These are phyloP conservation scores for Plasmodium billcollinsi DNA, from an alignment of 169 alveolate genomes.

Conservation along the genomic window DNA sequence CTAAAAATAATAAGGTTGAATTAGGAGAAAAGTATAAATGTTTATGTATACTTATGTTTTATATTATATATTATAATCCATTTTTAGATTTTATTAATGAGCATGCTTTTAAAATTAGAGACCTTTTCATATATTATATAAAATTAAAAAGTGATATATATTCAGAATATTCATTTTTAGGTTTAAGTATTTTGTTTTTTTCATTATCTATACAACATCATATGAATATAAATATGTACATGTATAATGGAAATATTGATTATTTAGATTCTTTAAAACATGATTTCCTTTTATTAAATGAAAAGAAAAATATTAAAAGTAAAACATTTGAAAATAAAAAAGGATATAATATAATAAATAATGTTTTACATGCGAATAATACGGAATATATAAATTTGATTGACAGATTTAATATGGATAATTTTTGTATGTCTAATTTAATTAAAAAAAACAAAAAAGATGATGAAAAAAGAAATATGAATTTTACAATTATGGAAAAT, in stretches of 20 bases:
- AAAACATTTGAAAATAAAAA: too few relatives aligned
- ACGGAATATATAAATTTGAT: not conserved
- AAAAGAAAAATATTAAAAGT: not conserved
- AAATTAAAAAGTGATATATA: constrained; percentile 44
- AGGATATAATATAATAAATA: not conserved
- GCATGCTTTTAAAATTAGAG: constrained; percentile 3
- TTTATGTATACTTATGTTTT: constrained; percentile 57
- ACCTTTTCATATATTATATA: constrained; percentile 15
- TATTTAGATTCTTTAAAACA: not conserved
- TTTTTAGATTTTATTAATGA: constrained; percentile 39
- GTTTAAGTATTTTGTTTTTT: constrained; percentile 58
- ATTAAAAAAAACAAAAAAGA: not conserved
- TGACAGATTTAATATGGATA: not conserved
- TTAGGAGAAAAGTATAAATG: constrained; percentile 12
- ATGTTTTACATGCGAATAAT: not conserved
- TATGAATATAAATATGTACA: constrained; percentile 18
- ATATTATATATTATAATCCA: constrained; percentile 55
- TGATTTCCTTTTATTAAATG: not conserved
- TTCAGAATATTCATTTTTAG: constrained; percentile 61
- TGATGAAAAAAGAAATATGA: constrained; percentile 14
- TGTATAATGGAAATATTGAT: not conserved
- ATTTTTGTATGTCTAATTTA: not conserved
- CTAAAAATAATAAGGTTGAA: not conserved
- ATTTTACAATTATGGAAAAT: constrained; percentile 5
- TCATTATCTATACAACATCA: constrained; percentile 35